Conservation (phyloP, 345 rosid species). For the Geranium rotundifolium region DNA sequence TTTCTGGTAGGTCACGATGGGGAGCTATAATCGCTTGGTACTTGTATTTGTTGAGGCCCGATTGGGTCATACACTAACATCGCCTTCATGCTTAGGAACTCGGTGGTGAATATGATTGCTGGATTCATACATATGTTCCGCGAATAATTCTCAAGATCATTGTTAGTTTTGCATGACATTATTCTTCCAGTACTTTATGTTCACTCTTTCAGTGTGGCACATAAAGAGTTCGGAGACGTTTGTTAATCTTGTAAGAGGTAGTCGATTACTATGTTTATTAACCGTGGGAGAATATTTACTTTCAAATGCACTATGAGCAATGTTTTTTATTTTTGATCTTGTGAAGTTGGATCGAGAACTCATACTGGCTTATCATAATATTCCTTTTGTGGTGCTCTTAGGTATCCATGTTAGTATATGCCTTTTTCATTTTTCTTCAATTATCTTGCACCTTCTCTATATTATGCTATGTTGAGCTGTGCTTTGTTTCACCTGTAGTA, state of each 20-base stretch:
- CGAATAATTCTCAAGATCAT: conserved; percentile 65
- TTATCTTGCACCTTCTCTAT: not conserved
- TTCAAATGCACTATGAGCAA: conserved; percentile 68
- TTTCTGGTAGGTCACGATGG: too few relatives aligned
- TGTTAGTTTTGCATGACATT: conserved; percentile 65
- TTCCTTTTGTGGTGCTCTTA: conserved; percentile 98
- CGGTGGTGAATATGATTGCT: conserved; percentile 82
- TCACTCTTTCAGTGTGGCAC: conserved; percentile 40
- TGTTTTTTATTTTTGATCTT: conserved; percentile 82
- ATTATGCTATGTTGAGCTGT: not conserved
- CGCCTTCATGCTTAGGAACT: too few relatives aligned
- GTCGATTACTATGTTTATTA: conserved; percentile 66
- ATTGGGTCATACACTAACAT: too few relatives aligned
- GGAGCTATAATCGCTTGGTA: too few relatives aligned
- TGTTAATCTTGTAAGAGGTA: conserved; percentile 51
- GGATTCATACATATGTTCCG: conserved; percentile 70
- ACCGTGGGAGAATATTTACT: conserved; percentile 69
- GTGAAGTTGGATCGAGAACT: conserved; percentile 92
- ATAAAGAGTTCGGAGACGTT: conserved; percentile 27
- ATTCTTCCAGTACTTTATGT: conserved; percentile 68
- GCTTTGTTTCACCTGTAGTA: too few relatives aligned
- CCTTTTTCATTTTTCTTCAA: conserved; percentile 5
- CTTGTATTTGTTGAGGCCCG: too few relatives aligned
- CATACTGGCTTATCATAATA: conserved; percentile 82
- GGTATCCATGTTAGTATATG: conserved; percentile 28